Evolutionary conservation across 2,329 filamentous ascomycete species (phyloP).

Genomic region (Arthrobotrys megalospora): DNA sequence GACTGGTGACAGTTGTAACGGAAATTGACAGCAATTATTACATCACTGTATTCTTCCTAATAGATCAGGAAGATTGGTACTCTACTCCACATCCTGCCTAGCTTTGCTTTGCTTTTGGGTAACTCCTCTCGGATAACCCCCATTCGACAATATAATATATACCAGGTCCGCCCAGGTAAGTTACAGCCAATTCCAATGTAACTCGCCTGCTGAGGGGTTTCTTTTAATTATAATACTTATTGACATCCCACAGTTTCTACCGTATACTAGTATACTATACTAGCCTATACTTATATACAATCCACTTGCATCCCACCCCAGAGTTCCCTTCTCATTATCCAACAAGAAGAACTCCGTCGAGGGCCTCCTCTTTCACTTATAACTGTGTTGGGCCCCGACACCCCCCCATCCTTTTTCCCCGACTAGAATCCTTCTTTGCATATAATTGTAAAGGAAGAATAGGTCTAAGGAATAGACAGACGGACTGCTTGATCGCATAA

Average conservation of each 20-base stretch:
- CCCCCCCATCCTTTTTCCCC: slow-evolving; percentile 22
- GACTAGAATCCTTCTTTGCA: slow-evolving; percentile 38
- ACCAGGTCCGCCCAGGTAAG: slow-evolving; percentile 51
- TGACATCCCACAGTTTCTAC: slow-evolving; percentile 40
- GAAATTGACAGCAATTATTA: slow-evolving; percentile 58
- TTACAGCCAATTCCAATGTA: slow-evolving; percentile 50
- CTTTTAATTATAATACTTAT: slow-evolving; percentile 33
- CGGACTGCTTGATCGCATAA: slow-evolving; percentile 61
- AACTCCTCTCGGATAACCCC: slow-evolving; percentile 16
- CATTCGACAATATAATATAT: slow-evolving; percentile 35
- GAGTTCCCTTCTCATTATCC: slow-evolving; percentile 47
- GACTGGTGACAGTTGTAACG: slow-evolving; percentile 60
- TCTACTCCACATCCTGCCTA: slow-evolving; percentile 37
- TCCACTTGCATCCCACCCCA: slow-evolving; percentile 35
- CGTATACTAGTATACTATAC: slow-evolving; percentile 7
- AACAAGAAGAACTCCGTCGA: slow-evolving; percentile 60
- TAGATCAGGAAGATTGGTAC: slow-evolving; percentile 51
- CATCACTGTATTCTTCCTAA: slow-evolving; percentile 55
- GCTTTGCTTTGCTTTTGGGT: slow-evolving; percentile 35
- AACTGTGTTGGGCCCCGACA: slow-evolving; percentile 46
- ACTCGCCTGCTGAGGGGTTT: slow-evolving; percentile 58
- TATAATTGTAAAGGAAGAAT: slow-evolving; percentile 32
- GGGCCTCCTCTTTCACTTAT: slow-evolving; percentile 17
- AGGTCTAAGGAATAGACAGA: slow-evolving; percentile 33
- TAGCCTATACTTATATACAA: slow-evolving; percentile 26